phyloP scores from a whole-genome alignment of 306 rosid genomes.

The Erythrophleum fordii region DNA sequence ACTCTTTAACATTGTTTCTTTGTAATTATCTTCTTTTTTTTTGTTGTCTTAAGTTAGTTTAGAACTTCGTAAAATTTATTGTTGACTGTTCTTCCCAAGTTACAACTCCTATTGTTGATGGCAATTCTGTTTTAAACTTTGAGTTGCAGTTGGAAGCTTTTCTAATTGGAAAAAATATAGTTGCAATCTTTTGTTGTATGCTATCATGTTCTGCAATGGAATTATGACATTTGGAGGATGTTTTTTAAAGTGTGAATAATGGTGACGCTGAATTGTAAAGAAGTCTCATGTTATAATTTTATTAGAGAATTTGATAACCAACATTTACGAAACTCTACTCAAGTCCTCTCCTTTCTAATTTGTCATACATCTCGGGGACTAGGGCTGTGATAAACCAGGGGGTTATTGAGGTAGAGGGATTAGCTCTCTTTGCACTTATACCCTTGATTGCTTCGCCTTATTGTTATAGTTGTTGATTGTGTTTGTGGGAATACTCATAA shows the following conservation, averaged over 20 bases:
- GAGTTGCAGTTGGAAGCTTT: background rate
- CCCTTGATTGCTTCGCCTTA: too few relatives aligned
- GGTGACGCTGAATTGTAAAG: background rate
- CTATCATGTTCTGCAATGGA: background rate
- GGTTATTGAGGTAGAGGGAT: too few relatives aligned
- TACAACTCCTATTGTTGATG: conserved; percentile 6
- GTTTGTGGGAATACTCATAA: conserved; percentile 21
- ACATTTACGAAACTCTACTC: background rate
- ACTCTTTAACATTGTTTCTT: conserved; percentile 12
- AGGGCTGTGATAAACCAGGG: too few relatives aligned
- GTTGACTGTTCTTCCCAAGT: background rate
- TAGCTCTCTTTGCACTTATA: too few relatives aligned
- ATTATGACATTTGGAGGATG: background rate
- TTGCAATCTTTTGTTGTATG: background rate
- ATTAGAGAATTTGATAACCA: background rate
- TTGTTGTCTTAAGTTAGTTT: background rate
- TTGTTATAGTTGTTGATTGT: conserved; percentile 18
- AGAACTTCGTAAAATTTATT: background rate
- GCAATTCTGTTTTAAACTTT: conserved; percentile 1
- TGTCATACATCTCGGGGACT: background rate
- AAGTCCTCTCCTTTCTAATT: background rate
- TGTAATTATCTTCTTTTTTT: background rate
- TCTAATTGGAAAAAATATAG: background rate
- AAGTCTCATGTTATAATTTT: background rate
- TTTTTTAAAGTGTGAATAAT: background rate